Conservation (phyloP, 1,139 yeast species). For the Sugiyamaella sp. region DNA sequence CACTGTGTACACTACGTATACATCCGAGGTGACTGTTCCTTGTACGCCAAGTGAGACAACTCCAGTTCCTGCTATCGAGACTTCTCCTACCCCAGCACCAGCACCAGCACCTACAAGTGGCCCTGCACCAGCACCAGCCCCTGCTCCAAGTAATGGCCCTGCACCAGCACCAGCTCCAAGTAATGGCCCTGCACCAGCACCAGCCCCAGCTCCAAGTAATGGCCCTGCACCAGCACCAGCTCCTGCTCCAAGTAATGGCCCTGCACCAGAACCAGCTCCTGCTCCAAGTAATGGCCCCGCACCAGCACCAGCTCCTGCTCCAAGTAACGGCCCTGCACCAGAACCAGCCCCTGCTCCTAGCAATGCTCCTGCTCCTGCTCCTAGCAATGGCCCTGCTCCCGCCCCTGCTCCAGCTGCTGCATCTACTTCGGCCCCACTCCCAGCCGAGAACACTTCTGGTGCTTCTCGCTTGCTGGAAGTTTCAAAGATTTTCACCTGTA, state of each 20-base stretch:
- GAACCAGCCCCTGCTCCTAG: constrained; percentile 11
- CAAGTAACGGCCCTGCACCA: not conserved
- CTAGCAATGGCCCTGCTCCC: not conserved
- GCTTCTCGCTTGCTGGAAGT: not conserved
- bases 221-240: constrained; percentile 8
- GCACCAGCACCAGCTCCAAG: not conserved
- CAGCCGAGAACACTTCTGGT: constrained; percentile 7
- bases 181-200: not conserved
- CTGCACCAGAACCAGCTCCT: constrained; percentile 6
- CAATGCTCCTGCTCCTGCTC: constrained; percentile 4
- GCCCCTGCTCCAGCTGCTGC: constrained; percentile 1
- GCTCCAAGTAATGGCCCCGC: constrained; percentile 10
- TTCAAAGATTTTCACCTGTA: not conserved
- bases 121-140: constrained; percentile 1
- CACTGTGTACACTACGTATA: constrained; percentile 10
- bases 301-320: constrained; percentile 7
- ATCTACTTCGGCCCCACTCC: not conserved
- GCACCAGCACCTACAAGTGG: constrained; percentile 6
- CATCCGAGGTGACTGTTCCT: constrained; percentile 8
- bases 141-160: too few species aligned
- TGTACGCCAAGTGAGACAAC: constrained; percentile 9
- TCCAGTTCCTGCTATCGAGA: constrained; percentile 13
- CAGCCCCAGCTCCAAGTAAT: constrained; percentile 2
- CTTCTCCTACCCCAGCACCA: constrained; percentile 11
- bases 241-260: constrained; percentile 8